phyloP scores from a whole-genome alignment of 1,284 basidiomycete genomes.

The Ceratobasidium sp. region DNA sequence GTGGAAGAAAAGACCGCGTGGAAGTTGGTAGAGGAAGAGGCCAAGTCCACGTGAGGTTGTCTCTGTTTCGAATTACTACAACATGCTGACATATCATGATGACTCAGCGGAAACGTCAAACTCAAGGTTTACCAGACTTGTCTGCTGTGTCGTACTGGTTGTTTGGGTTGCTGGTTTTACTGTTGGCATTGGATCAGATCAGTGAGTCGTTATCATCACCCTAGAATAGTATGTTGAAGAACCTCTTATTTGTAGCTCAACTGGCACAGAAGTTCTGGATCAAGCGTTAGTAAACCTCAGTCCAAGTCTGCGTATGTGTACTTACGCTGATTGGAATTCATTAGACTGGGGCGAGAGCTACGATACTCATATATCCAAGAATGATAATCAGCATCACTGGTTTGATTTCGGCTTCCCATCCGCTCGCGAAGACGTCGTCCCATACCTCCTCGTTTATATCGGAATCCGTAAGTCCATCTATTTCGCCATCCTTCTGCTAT shows the following conservation, averaged over 20 bases:
- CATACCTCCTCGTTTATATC: conserved; percentile 39
- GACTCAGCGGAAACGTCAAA: conserved; percentile 14
- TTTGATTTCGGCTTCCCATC: conserved; percentile 14
- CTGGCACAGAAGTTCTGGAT: conserved; percentile 45
- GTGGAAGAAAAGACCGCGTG: not conserved
- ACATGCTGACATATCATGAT: not conserved
- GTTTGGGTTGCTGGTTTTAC: conserved; percentile 7
- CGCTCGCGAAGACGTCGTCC: conserved; percentile 34
- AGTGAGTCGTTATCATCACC: not conserved
- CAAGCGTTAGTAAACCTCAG: conserved; percentile 26
- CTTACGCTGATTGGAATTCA: no score
- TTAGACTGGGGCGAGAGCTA: conserved; percentile 45
- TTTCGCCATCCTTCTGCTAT: no score
- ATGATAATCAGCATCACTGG: not conserved
- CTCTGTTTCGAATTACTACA: not conserved
- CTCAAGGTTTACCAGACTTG: conserved; percentile 31
- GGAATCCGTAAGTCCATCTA: conserved; percentile 15
- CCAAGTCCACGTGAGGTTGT: conserved; percentile 42
- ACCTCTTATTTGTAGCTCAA: conserved; percentile 1
- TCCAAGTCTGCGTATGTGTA: no score
- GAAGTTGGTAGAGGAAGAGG: conserved; percentile 45
- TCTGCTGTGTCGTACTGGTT: conserved; percentile 43
- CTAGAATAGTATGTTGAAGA: not conserved
- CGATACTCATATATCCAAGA: not conserved
- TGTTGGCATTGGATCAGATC: not conserved